These are phyloP conservation scores for Pseudozyma tsukubaensis DNA, from an alignment of 1,284 basidiomycete genomes.

Conservation along the genomic window DNA sequence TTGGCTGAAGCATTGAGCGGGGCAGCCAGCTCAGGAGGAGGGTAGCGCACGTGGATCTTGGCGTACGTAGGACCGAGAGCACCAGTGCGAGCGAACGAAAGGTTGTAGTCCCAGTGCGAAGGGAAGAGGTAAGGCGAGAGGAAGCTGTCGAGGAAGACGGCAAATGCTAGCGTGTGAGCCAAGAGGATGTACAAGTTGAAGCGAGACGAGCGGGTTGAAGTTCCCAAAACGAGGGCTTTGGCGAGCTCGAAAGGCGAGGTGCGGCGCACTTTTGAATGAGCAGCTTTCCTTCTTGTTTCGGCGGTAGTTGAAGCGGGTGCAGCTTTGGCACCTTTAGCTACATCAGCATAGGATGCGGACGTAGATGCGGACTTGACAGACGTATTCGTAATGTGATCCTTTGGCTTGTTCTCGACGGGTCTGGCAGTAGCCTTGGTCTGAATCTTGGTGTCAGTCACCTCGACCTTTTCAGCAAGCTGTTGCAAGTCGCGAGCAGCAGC, in stretches of 20 bases:
- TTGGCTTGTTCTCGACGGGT: slow-evolving; percentile 34
- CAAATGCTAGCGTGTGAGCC: slow-evolving; percentile 57
- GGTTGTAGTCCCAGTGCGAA: slow-evolving; percentile 63
- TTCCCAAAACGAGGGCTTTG: slow-evolving; percentile 50
- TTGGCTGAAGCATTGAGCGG: slow-evolving; percentile 27
- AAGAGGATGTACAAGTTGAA: slow-evolving; percentile 53
- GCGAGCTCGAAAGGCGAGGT: slow-evolving; percentile 28
- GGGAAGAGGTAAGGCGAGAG: slow-evolving; percentile 65
- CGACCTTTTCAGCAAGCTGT: slow-evolving; percentile 46
- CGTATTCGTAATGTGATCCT: slow-evolving; percentile 19
- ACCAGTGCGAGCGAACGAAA: slow-evolving; percentile 63
- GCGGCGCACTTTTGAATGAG: slow-evolving; percentile 14
- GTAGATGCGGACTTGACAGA: slow-evolving; percentile 13
- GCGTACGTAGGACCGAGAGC: slow-evolving; percentile 58
- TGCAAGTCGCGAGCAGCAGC: slow-evolving; percentile 43
- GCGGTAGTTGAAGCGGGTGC: slow-evolving; percentile 3
- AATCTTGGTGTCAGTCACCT: slow-evolving; percentile 40
- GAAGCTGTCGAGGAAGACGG: slow-evolving; percentile 63
- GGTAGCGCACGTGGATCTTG: slow-evolving; percentile 65
- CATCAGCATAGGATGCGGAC: slow-evolving; percentile 33
- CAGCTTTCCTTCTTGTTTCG: background rate
- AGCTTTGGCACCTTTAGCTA: slow-evolving; percentile 31
- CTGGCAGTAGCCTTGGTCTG: slow-evolving; percentile 31
- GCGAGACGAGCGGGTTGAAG: slow-evolving; percentile 52
- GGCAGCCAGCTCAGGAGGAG: slow-evolving; percentile 50